Evolutionary conservation across 139 green algal species (phyloP).

Genomic region (Tetradesmus lagerheimii): DNA sequence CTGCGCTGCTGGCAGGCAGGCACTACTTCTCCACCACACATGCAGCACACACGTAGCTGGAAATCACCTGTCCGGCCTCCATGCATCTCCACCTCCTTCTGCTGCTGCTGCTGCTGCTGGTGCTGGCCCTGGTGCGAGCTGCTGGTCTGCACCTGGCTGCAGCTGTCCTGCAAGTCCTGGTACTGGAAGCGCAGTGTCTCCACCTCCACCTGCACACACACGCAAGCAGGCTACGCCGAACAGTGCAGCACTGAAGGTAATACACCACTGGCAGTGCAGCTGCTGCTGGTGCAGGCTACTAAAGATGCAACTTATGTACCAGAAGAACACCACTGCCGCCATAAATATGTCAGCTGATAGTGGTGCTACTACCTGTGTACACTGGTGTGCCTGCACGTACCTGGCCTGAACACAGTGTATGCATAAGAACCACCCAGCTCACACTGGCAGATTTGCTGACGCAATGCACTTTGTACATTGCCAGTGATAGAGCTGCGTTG

Average conservation of each 20-base stretch:
- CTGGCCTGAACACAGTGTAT: background rate
- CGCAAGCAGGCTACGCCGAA: background rate
- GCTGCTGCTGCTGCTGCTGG: constrained; percentile 13
- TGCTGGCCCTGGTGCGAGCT: background rate
- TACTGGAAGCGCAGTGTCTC: constrained; percentile 33
- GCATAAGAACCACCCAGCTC: background rate
- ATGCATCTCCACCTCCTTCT: background rate
- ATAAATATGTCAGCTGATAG: background rate
- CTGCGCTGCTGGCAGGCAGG: too few species aligned
- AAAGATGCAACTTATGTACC: too few species aligned
- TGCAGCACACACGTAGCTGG: too few species aligned
- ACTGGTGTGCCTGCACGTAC: background rate
- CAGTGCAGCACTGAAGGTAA: background rate
- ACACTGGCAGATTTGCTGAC: background rate
- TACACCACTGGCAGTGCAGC: too few species aligned
- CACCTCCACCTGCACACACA: constrained; percentile 26
- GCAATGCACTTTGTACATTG: background rate
- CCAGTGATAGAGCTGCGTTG: background rate
- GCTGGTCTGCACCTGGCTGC: background rate
- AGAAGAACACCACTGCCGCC: background rate
- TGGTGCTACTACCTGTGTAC: too few species aligned
- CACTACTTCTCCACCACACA: too few species aligned
- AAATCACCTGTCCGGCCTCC: background rate
- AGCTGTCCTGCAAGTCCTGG: constrained; percentile 1
- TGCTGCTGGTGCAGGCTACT: too few species aligned